Base-by-base conservation (phyloP, 2,329 filamentous ascomycete genomes). In the Verticillium longisporum region DNA sequence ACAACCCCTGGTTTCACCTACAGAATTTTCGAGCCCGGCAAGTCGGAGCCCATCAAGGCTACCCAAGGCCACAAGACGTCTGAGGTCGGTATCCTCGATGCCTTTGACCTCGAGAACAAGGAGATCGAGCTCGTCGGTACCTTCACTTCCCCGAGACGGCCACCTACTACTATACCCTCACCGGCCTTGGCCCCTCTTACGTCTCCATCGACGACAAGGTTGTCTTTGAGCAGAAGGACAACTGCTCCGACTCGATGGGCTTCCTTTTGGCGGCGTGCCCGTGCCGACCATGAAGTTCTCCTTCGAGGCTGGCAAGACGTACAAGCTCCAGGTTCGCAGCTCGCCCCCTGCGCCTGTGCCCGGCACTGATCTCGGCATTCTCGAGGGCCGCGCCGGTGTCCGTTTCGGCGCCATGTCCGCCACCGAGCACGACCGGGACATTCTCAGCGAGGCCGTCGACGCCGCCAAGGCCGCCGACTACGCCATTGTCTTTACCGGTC, bases 381-480 rank as follows among this genome's bases (percentile, higher is more conserved):
- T 58, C 56, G 64, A 68, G 14, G 70, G 69, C 4, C 36, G 37
- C 14, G 37, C 41, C 21, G 70, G 66, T 5, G 66, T 68, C 11
- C 65, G 66, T 55, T 61, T 72, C 36, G 69, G 70, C 9, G 67
- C 66, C 21, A 69, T 67, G 58, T 62, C 64, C n/a, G 64, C 59
- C 14, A 64, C 65, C 3, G 57, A 66, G 57, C 61, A 63, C 64
- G 10, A 60, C 64, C 1, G 64, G 59, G 37, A 66, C 56, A 58
- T 58, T 26, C 56, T 68, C 33, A 37, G 33, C 33, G 61, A 65
- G 33, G 67, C 67, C 1, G 62, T 65, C 1, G 62, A 65, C 3
- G 55, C 82, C 6, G 86, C 86, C 15, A 77, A 78, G 64, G 74
- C 78, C 18, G 82, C 82, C 0, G 85, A 88, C 50, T 80, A 87